These are phyloP conservation scores for Gyromitra esculenta DNA, from an alignment of 2,329 filamentous ascomycete genomes.

Conservation along the genomic window DNA sequence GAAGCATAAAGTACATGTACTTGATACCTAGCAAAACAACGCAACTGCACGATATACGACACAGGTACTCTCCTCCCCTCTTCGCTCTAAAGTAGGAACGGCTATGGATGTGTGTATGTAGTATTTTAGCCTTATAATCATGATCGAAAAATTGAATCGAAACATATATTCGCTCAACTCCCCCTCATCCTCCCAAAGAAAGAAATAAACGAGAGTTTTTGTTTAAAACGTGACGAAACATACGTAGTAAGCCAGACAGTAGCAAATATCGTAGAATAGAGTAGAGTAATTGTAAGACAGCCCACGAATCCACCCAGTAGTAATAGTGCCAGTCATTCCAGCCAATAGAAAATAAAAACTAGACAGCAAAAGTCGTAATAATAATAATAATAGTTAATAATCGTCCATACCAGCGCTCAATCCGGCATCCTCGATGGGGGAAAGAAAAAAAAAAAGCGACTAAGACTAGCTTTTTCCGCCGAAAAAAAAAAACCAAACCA, in stretches of 20 bases:
- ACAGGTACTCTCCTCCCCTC: neutral
- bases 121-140: slow-evolving; percentile 42
- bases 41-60: slow-evolving; percentile 29
- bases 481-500: slow-evolving; percentile 43
- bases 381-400: slow-evolving; percentile 47
- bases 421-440: neutral
- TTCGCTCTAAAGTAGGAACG: slow-evolving; percentile 14
- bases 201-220: slow-evolving; percentile 21
- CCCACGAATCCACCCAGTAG: slow-evolving; percentile 9
- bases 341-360: slow-evolving; percentile 45
- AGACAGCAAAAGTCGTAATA: slow-evolving; percentile 34
- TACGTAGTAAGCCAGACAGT: slow-evolving; percentile 5
- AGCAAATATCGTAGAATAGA: slow-evolving; percentile 26
- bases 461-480: slow-evolving; percentile 49
- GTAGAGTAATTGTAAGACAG: slow-evolving; percentile 31
- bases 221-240: slow-evolving; percentile 19
- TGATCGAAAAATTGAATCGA: slow-evolving; percentile 38
- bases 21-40: slow-evolving; percentile 1
- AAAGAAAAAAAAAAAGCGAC: slow-evolving; percentile 43
- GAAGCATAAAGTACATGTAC: slow-evolving; percentile 17
- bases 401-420: slow-evolving; percentile 20
- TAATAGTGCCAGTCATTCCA: slow-evolving; percentile 36
- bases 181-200: neutral
- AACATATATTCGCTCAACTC: slow-evolving; percentile 19
- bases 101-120: slow-evolving; percentile 8